phyloP scores from a whole-genome alignment of 2,329 filamentous ascomycete species.

The Tothia fuscella region DNA sequence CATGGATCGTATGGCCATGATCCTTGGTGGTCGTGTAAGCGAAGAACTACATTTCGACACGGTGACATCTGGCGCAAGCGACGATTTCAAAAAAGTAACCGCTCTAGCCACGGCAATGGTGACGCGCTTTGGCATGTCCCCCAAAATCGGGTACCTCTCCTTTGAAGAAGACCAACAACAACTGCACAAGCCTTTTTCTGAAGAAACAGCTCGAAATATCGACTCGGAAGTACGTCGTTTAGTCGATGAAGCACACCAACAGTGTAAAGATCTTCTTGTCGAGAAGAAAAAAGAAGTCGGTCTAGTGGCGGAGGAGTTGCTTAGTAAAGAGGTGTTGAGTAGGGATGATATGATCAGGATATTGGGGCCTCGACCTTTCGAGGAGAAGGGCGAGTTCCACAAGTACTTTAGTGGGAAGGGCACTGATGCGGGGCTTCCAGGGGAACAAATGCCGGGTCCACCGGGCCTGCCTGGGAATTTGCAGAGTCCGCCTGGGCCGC shows the following conservation, averaged over 20 bases:
- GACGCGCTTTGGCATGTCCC: constrained; percentile 97
- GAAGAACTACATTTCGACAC: constrained; percentile 96
- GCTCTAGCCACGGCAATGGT: constrained; percentile 95
- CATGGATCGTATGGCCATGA: constrained; percentile 99
- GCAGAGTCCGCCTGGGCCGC: background rate
- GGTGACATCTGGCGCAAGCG: constrained; percentile 85
- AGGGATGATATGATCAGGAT: constrained; percentile 87
- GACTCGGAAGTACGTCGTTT: constrained; percentile 85
- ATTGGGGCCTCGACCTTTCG: constrained; percentile 72
- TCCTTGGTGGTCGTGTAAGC: constrained; percentile 83
- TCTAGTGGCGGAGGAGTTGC: constrained; percentile 81
- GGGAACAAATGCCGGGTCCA: background rate
- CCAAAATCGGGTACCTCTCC: constrained; percentile 84
- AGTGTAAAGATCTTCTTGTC: constrained; percentile 71
- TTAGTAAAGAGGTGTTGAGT: constrained; percentile 81
- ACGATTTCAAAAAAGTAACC: constrained; percentile 98
- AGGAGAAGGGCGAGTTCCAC: constrained; percentile 76
- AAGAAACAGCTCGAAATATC: constrained; percentile 84
- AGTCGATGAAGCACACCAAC: constrained; percentile 81
- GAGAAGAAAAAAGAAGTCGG: constrained; percentile 84
- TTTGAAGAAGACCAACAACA: constrained; percentile 67
- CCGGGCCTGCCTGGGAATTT: constrained; percentile 6
- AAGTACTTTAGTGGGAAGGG: constrained; percentile 61
- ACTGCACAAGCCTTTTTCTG: constrained; percentile 75
- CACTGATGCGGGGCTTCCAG: background rate